Evolutionary conservation across 2,329 filamentous ascomycete genomes (phyloP).

Genomic region (Microthyrium microscopicum): DNA sequence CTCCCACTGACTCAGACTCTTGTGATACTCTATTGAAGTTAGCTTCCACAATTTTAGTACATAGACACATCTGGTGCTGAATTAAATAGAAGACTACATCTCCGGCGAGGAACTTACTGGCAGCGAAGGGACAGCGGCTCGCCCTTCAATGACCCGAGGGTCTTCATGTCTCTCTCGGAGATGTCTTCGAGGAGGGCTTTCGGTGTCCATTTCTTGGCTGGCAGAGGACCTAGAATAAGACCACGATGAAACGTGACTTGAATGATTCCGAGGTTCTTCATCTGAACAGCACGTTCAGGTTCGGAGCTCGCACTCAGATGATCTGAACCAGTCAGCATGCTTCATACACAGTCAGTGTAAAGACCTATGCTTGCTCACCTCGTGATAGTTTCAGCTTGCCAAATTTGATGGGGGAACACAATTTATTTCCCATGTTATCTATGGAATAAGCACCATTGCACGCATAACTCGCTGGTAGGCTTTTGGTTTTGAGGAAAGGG

Average conservation of each 20-base stretch:
- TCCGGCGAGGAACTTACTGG: too few species aligned
- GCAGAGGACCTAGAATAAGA: neutral
- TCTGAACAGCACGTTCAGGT: neutral
- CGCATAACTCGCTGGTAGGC: conserved; percentile 13
- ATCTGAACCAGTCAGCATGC: neutral
- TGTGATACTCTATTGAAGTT: too few species aligned
- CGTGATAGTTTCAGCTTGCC: too few species aligned
- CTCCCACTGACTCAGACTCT: neutral
- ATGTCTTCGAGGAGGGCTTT: neutral
- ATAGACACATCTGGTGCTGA: too few species aligned
- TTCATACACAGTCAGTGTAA: neutral
- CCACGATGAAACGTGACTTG: neutral
- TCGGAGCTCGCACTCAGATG: neutral
- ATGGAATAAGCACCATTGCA: conserved; percentile 5
- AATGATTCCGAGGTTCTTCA: conserved; percentile 1
- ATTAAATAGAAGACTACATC: too few species aligned
- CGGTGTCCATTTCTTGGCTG: neutral
- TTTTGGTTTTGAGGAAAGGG: neutral
- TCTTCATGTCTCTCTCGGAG: neutral
- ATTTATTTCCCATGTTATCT: neutral
- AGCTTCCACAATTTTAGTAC: neutral
- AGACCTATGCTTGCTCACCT: neutral
- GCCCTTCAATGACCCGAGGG: conserved; percentile 1
- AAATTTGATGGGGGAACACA: neutral
- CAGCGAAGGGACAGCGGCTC: neutral